Evolutionary conservation across 768 basidiomycete species (phyloP), one percentile per base, ranked within the genome.

Genomic region (Tephrocybe sp.): DNA sequence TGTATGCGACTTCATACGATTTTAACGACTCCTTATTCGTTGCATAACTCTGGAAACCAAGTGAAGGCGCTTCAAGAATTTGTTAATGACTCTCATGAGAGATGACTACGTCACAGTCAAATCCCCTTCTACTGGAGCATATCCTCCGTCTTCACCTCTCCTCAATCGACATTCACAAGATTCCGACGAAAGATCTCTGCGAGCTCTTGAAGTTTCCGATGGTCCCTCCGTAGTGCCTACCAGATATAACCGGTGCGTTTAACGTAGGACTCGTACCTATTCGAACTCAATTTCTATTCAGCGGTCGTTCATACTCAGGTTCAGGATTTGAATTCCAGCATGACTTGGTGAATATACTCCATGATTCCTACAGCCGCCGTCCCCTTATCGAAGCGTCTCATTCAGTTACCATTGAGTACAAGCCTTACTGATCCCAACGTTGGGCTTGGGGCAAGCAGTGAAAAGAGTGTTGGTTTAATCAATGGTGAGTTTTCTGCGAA

Each of bases 261-360:
- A 47, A 12, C n/a, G 15, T 33, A 26, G n/a, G 41, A 24, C 6
- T 40, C 42, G 8, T 21, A 37, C 38, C 37, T 5, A 24, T 15
- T 24, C 15, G 18, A 25, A 23, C 11, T 18, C 20, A 12, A 45
- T 23, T 57, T 37, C 45, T 36, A 45, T 66, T 17, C 39, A 71
- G 80, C 36, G 67, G 68, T 46, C 77, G 88, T 18, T 83, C 87
- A 1, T 84, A 85, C 66, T 91, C 89, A 43, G 68, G 85, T 41
- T 76, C 84, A 6, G 85, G 86, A 6, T 92, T 93, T 65, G 83
- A 92, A 58, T 92, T 92, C 59, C 82, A 88, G 64, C 76, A 77
- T 40, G 85, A 90, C 57, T 70, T 93, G 48, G 66, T 65, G 36
- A 49, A 64, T 67, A 64, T 59, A 54, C 20, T 18, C 4, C 25